These are phyloP conservation scores for Blastocystis hominis DNA, from an alignment of 352 stramenopile genomes.

Conservation along the genomic window DNA sequence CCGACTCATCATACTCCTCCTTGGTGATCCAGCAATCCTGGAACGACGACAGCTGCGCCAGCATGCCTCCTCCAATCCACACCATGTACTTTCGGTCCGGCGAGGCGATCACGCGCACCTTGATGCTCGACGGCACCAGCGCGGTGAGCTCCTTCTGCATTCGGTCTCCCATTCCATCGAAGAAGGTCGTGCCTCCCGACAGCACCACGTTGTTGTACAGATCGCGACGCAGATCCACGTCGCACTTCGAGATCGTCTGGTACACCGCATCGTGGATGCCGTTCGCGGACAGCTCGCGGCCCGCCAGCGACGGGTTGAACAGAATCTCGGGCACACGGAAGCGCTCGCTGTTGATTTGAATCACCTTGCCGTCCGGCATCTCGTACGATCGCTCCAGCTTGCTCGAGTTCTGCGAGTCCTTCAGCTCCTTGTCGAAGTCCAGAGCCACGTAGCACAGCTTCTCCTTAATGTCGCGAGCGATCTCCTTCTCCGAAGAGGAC, in stretches of 20 bases:
- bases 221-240: constrained; percentile 75
- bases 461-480: too few relatives aligned
- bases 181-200: constrained; percentile 77
- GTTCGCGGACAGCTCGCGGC: constrained; percentile 66
- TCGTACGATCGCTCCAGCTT: constrained; percentile 77
- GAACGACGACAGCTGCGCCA: constrained; percentile 93
- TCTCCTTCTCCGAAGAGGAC: constrained; percentile 70
- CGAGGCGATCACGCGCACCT: constrained; percentile 87
- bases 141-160: constrained; percentile 83
- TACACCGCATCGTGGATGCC: constrained; percentile 74
- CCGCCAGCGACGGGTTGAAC: constrained; percentile 68
- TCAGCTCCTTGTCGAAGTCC: constrained; percentile 72
- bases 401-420: constrained; percentile 65
- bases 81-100: constrained; percentile 85
- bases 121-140: constrained; percentile 76
- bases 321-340: constrained; percentile 79
- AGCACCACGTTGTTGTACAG: constrained; percentile 79
- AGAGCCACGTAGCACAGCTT: too few relatives aligned
- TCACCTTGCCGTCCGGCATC: too few relatives aligned
- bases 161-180: constrained; percentile 84
- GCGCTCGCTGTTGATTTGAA: constrained; percentile 73
- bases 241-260: constrained; percentile 76
- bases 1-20: constrained; percentile 87
- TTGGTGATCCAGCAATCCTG: constrained; percentile 94
- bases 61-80: constrained; percentile 93